A percentile compares a stretch with the other conserved stretches of the same genome.
These are phyloP conservation scores for Plasmodium blacklocki DNA, from an alignment of 169 alveolate genomes.

Conservation along the genomic window DNA sequence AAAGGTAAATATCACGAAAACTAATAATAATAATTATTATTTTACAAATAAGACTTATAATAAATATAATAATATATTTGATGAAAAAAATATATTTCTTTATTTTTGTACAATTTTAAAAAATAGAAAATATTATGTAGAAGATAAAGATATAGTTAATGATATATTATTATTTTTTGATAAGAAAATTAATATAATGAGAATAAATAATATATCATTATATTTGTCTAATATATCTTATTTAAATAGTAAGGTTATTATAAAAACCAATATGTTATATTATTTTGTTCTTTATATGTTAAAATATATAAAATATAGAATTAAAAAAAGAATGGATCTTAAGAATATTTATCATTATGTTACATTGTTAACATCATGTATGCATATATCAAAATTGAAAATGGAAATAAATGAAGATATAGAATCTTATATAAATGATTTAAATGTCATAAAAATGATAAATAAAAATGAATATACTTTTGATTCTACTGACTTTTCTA, in stretches of 20 bases:
- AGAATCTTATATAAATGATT: conserved; percentile 10
- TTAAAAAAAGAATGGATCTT: conserved; percentile 8
- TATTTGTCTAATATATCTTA: conserved; percentile 39
- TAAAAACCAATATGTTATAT: conserved; percentile 35
- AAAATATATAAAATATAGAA: conserved; percentile 54
- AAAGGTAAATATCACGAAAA: conserved; percentile 18
- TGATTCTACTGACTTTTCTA: conserved; percentile 7
- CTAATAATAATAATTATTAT: conserved; percentile 14
- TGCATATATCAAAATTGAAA: conserved; percentile 37
- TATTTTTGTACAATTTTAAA: conserved; percentile 46
- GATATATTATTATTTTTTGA: conserved; percentile 24
- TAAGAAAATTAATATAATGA: conserved; percentile 8
- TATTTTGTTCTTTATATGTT: conserved; percentile 25
- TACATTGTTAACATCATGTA: conserved; percentile 31
- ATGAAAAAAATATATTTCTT: conserved; percentile 40
- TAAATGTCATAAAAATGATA: conserved; percentile 31
- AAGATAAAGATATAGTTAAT: conserved; percentile 39
- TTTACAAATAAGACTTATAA: conserved; percentile 14
- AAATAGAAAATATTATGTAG: conserved; percentile 30
- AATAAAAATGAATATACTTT: conserved; percentile 58
- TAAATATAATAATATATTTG: not conserved
- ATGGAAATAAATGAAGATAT: conserved; percentile 2
- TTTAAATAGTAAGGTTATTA: conserved; percentile 47
- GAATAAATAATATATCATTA: conserved; percentile 22
- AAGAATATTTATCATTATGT: not conserved